phyloP scores from a whole-genome alignment of 805 yeast species.

The Metschnikowia vanudenii region DNA sequence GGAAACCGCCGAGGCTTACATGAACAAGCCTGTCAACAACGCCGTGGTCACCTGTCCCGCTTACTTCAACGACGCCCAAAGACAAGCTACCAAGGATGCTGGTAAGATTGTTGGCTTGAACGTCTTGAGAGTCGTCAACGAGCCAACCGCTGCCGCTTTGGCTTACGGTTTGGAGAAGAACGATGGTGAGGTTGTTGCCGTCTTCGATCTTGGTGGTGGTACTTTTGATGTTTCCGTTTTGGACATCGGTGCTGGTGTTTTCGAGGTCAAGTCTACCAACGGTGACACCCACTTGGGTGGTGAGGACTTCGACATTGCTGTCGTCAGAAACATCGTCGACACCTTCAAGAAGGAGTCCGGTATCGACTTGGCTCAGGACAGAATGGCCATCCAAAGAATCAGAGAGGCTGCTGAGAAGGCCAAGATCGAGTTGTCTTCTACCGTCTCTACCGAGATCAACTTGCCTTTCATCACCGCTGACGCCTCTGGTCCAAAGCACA shows the following conservation, averaged over 20 bases:
- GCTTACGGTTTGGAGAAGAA: slow-evolving; percentile 94
- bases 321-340: slow-evolving; percentile 80
- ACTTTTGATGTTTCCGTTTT: slow-evolving; percentile 95
- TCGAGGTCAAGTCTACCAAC: slow-evolving; percentile 95
- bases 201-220: slow-evolving; percentile 98
- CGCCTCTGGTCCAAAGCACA: slow-evolving; percentile 77
- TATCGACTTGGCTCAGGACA: slow-evolving; percentile 47
- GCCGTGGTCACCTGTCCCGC: slow-evolving; percentile 93
- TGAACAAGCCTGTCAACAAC: slow-evolving; percentile 82
- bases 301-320: slow-evolving; percentile 85
- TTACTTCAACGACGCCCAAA: slow-evolving; percentile 86
- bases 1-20: slow-evolving; percentile 93
- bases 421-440: slow-evolving; percentile 79
- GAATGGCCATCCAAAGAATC: slow-evolving; percentile 68
- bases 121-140: slow-evolving; percentile 85
- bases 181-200: slow-evolving; percentile 83
- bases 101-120: slow-evolving; percentile 96
- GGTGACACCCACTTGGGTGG: slow-evolving; percentile 95
- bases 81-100: slow-evolving; percentile 95
- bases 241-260: slow-evolving; percentile 96
- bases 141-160: slow-evolving; percentile 91
- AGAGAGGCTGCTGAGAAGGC: slow-evolving; percentile 75
- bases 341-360: slow-evolving; percentile 75
- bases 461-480: slow-evolving; percentile 87
- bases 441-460: slow-evolving; percentile 70